Percentiles rank a stretch among this genome's conserved stretches.
Evolutionary conservation across 495 filamentous ascomycete genomes (phyloP).

Genomic region (Paragyromitra xinjiangensis): DNA sequence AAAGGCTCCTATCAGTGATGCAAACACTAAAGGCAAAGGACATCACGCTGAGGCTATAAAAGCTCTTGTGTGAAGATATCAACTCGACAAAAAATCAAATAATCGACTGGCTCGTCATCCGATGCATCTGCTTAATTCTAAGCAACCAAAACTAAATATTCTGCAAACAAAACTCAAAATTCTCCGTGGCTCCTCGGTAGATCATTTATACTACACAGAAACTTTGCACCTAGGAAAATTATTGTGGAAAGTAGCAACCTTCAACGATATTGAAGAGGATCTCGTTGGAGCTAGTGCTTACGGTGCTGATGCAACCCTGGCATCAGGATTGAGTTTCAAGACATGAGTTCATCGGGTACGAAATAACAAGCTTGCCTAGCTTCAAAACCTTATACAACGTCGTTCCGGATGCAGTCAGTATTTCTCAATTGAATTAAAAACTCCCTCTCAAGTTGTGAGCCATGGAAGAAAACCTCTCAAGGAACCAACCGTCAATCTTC

Average conservation of each 20-base stretch:
- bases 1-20: no score
- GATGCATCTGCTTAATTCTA: no score
- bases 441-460: neutral
- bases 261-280: neutral
- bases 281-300: neutral
- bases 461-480: neutral
- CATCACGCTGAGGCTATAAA: no score
- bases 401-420: neutral
- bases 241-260: neutral
- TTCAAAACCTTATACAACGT: neutral
- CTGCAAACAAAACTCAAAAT: no score
- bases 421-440: neutral
- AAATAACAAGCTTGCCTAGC: neutral
- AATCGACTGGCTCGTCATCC: no score
- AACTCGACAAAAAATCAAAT: no score
- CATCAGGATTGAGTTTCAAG: neutral
- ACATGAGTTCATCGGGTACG: neutral
- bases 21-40: no score
- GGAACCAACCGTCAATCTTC: neutral
- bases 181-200: no score
- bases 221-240: no score
- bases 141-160: no score
- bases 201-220: no score
- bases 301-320: neutral
- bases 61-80: no score